Base-by-base conservation (phyloP, 345 rosid genomes). In the Citrus cavaleriei region DNA sequence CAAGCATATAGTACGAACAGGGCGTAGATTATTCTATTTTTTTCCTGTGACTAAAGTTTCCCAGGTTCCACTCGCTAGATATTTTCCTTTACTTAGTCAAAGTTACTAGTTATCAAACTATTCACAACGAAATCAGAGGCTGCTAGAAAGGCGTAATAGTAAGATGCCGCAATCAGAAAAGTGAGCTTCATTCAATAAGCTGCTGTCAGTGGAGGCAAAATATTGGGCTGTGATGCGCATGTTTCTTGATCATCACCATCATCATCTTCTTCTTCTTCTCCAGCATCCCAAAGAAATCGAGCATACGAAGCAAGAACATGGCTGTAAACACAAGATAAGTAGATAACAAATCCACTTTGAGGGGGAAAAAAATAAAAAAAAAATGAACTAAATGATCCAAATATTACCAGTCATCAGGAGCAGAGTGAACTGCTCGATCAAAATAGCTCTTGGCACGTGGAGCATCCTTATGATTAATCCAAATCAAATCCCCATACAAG, bases 301-400 rank as follows among this genome's bases (percentile, higher is more conserved):
- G 91, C 93, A 78, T 86, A 85, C 0, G 88, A 84, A 35, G 90
- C 91, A 40, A 81, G 85, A 61, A 85, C 89, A 75, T 84, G 67
- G 65, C 91, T 88, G 90, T 82, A 83, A 40, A 3, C 28, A 37
- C 49, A 66, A 32, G 4, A 64, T 30, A 14, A 6, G 37, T 35
- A 35, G 37, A 35, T 7, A 37, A 7, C 22, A 27, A 28, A 62
- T 7, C n/a, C 34, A 68, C 24, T 37, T 22, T 62, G 51, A 13
- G 51, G 14, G 25, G 21, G 2, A 25, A 58, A 54, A 54, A 18
- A 18, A 54, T 1, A 10, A 16, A 6, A 54, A 1, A 54, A 16
- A 16, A 51, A 51, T 16, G 57, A 51, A 51, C 57, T 4, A 51
- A 54, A 54, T 16, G 21, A 19, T 18, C 58, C 6, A 54, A 5